Conservation (phyloP, 768 basidiomycete genomes). For the Boletus vermiculosoides region DNA sequence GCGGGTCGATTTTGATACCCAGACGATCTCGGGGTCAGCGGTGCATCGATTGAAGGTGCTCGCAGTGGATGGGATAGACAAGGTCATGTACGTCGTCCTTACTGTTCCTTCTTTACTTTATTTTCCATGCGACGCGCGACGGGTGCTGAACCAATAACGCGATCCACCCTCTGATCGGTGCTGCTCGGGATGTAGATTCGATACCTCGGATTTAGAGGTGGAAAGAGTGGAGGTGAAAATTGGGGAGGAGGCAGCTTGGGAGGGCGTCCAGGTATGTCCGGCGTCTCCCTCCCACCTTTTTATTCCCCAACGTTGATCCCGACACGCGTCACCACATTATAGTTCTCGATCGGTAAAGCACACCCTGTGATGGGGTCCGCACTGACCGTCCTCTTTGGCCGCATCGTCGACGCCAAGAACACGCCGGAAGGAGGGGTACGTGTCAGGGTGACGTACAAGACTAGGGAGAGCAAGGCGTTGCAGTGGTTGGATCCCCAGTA, state of each 20-base stretch:
- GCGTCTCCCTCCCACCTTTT: no score
- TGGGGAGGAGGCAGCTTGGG: conserved; percentile 43
- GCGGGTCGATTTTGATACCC: conserved; percentile 67
- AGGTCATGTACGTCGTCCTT: conserved; percentile 55
- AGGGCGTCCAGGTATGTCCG: conserved; percentile 43
- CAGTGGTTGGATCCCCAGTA: conserved; percentile 86
- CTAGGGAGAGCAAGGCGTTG: conserved; percentile 74
- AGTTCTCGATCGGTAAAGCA: conserved; percentile 56
- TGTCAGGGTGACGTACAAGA: conserved; percentile 64
- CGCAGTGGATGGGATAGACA: conserved; percentile 45
- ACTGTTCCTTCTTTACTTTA: not conserved
- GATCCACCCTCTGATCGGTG: not conserved
- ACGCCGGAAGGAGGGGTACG: conserved; percentile 32
- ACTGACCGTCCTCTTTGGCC: conserved; percentile 55
- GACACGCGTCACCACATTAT: not conserved
- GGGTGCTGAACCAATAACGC: not conserved
- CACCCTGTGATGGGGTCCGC: conserved; percentile 77
- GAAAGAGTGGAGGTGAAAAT: conserved; percentile 43
- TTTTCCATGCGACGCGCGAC: not conserved
- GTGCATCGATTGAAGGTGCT: conserved; percentile 59
- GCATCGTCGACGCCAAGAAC: conserved; percentile 30
- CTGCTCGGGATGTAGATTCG: conserved; percentile 48
- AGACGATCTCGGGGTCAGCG: conserved; percentile 63
- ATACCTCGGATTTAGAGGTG: conserved; percentile 70
- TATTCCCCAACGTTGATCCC: not conserved